Conservation (phyloP, 1,284 basidiomycete genomes). For the Rhodotorula sp. region DNA sequence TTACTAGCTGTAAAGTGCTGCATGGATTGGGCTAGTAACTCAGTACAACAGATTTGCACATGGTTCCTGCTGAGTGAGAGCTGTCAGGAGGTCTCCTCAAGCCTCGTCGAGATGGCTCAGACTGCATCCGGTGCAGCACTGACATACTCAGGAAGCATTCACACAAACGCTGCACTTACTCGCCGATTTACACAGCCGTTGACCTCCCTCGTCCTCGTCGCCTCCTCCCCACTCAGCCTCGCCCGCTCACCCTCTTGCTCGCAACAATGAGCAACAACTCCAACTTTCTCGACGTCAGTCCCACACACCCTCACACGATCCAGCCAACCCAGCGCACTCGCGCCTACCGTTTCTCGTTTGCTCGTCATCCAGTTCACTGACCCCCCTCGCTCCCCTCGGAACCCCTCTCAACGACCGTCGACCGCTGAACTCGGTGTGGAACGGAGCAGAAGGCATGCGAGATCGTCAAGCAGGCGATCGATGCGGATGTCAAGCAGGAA, state of each 20-base stretch:
- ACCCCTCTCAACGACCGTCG: background rate
- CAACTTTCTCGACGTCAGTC: background rate
- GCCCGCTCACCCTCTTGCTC: background rate
- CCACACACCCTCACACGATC: no score
- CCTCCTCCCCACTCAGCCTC: background rate
- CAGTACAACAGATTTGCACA: no score
- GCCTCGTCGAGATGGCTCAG: no score
- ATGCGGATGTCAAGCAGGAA: slow-evolving; percentile 90
- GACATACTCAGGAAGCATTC: no score
- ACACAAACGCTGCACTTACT: no score
- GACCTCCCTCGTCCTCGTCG: background rate
- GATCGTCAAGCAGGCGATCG: slow-evolving; percentile 87
- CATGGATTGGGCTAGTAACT: no score
- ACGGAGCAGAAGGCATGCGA: slow-evolving; percentile 79
- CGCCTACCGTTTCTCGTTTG: background rate
- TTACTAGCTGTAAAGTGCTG: no score
- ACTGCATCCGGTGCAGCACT: no score
- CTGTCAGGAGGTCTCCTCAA: no score
- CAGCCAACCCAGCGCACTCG: no score
- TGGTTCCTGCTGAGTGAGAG: no score
- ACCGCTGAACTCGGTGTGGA: background rate
- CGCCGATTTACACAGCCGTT: no score
- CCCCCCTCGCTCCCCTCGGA: background rate
- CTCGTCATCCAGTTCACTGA: slow-evolving; percentile 4
- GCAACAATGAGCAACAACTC: background rate